These are phyloP conservation scores for Leccinellum luteum DNA, from an alignment of 768 basidiomycete genomes.

Conservation along the genomic window DNA sequence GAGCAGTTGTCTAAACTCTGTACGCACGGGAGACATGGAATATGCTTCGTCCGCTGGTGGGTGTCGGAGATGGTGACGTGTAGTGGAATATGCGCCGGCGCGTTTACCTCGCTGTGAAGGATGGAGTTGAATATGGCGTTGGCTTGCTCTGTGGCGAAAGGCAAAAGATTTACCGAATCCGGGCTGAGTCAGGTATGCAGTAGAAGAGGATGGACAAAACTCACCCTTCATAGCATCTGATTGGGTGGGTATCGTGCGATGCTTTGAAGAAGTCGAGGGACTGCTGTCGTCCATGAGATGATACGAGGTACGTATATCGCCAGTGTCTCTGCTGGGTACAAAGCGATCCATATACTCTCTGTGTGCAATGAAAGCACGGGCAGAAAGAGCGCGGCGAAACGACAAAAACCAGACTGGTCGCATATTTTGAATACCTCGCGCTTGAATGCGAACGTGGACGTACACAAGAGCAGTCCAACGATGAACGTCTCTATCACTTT, in stretches of 20 bases:
- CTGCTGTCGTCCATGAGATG: constrained; percentile 55
- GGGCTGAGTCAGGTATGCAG: background rate
- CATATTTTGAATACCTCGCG: constrained; percentile 92
- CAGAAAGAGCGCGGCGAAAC: constrained; percentile 79
- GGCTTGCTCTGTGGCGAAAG: constrained; percentile 61
- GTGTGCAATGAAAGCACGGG: constrained; percentile 55
- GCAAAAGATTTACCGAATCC: constrained; percentile 17
- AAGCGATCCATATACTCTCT: constrained; percentile 58
- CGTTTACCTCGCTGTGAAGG: constrained; percentile 71
- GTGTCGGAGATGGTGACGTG: constrained; percentile 57
- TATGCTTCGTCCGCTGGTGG: constrained; percentile 72
- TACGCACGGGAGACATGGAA: constrained; percentile 85
- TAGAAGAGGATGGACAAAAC: constrained; percentile 4
- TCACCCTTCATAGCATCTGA: constrained; percentile 75
- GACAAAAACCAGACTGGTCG: constrained; percentile 92
- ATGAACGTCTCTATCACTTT: constrained; percentile 19
- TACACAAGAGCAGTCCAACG: constrained; percentile 32
- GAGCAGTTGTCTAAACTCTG: constrained; percentile 76
- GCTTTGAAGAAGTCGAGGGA: constrained; percentile 58
- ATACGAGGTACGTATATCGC: constrained; percentile 61
- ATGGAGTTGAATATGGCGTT: constrained; percentile 79
- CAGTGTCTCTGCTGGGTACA: constrained; percentile 57
- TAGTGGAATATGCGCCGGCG: constrained; percentile 66
- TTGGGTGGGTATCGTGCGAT: constrained; percentile 62
- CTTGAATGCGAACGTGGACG: constrained; percentile 57